These are phyloP conservation scores for Vicia faba DNA, from an alignment of 306 rosid species.

Conservation along the genomic window DNA sequence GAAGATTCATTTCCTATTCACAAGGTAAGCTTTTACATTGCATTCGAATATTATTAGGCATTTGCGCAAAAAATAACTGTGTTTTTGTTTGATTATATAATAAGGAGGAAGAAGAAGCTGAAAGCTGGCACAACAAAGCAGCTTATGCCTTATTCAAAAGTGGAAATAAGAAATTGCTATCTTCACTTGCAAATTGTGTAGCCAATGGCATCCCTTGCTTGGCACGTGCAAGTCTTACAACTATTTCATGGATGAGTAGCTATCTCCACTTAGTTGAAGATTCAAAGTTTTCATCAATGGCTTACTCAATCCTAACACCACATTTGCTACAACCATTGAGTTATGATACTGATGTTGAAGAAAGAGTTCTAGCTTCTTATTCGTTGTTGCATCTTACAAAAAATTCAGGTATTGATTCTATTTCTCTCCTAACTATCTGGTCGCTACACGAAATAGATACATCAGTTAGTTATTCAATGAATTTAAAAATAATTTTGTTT, in stretches of 20 bases:
- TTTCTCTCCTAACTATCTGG: neutral
- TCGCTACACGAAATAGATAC: too few relatives aligned
- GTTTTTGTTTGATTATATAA: slow-evolving; percentile 37
- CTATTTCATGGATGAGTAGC: slow-evolving; percentile 73
- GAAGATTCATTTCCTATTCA: slow-evolving; percentile 43
- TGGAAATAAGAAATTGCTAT: slow-evolving; percentile 58
- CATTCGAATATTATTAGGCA: neutral
- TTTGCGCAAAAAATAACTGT: neutral
- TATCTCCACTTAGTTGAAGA: slow-evolving; percentile 52
- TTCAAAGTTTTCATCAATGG: slow-evolving; percentile 44
- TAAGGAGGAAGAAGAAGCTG: slow-evolving; percentile 58
- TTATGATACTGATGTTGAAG: slow-evolving; percentile 66
- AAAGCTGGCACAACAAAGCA: slow-evolving; percentile 68
- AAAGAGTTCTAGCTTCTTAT: slow-evolving; percentile 80
- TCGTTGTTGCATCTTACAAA: slow-evolving; percentile 58
- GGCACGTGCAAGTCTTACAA: slow-evolving; percentile 69
- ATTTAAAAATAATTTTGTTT: too few relatives aligned
- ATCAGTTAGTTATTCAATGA: neutral
- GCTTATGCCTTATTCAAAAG: slow-evolving; percentile 55
- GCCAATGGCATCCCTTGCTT: slow-evolving; percentile 59
- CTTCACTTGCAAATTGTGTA: slow-evolving; percentile 64
- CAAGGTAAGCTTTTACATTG: slow-evolving; percentile 42
- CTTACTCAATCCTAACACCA: slow-evolving; percentile 59
- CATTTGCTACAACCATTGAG: slow-evolving; percentile 54
- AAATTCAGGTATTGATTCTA: slow-evolving; percentile 55